Base-by-base conservation (phyloP, 495 filamentous ascomycete genomes). In the Collariella sp. region DNA sequence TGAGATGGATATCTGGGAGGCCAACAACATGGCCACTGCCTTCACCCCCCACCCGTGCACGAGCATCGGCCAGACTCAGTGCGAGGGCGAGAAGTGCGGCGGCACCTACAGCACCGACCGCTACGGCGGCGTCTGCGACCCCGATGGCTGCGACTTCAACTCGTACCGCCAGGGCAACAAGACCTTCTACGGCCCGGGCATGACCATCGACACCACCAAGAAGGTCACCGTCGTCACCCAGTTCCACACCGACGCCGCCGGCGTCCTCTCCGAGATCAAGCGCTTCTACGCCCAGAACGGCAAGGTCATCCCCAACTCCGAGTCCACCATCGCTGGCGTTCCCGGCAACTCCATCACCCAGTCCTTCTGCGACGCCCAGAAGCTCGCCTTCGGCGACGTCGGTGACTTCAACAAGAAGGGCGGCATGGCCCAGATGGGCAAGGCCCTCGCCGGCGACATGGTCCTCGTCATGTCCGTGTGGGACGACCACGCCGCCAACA, bases 401-500 rank as follows among this genome's bases (percentile, higher is more conserved):
- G 70, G 80, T 64, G 70, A 71, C 70, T 88, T 86, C 73, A 64
- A 62, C 26, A 48, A 64, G 52, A 77, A 81, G 61, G 86, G 86
- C 40, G 86, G 84, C 29, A 63, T 85, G 47, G 55, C 57, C 13
- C 66, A 70, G 44, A 83, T 89, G 75, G 74, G 82, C 50, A 61
- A 70, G 23, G 81, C 74, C 19, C 63, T 88, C 24, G 67, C 62
- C 15, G 41, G 72, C 20, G 80, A 78, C 54, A 84, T 88, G 83
- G 86, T 87, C 45, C 77, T 89, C n/a, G 84, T 86, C 66, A 78
- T 90, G 79, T 83, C 79, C 61, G 65, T 89, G 64, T 89, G 86
- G 86, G 84, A 88, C 64, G 86, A 89, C 72, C 80, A 90, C 71
- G 70, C 76, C 64, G 72, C 77, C 70, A 79, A 87, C 73, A 91